Percentiles rank a stretch among this genome's conserved stretches.
Conservation (phyloP, 164 flowering plant species). For the Annona cherimola region DNA sequence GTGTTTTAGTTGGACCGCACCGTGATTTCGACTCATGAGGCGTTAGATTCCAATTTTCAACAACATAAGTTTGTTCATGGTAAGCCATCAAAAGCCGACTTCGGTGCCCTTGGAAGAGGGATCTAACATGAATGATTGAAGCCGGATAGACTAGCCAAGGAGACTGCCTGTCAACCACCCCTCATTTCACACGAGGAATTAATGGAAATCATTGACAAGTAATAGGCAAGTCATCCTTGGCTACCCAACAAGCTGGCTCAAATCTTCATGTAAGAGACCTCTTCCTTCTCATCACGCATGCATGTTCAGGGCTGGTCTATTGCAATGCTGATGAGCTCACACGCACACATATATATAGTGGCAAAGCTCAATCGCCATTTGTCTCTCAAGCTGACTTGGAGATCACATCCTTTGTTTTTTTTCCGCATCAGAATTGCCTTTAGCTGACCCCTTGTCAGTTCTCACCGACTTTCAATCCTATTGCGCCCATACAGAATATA, state of each 20-base stretch:
- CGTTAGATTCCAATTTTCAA: too few species aligned
- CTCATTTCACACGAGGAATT: neutral
- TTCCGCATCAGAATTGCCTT: neutral
- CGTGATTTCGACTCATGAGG: too few species aligned
- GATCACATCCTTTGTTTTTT: neutral
- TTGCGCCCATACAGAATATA: neutral
- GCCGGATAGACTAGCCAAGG: conserved; percentile 11
- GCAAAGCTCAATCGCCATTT: neutral
- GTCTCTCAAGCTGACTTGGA: neutral
- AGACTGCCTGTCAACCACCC: conserved; percentile 7
- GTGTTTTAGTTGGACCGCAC: too few species aligned
- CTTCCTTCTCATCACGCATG: too few species aligned
- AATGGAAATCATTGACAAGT: neutral
- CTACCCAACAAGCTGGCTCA: conserved; percentile 1
- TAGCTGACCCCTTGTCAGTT: neutral
- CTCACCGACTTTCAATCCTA: neutral
- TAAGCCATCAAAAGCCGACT: too few species aligned
- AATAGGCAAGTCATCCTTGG: conserved; percentile 12
- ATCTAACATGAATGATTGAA: conserved; percentile 11
- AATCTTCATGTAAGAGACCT: too few species aligned
- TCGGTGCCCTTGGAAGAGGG: neutral
- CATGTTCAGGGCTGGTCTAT: neutral
- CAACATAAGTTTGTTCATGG: too few species aligned
- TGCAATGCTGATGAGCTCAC: neutral
- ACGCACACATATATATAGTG: neutral